Evolutionary conservation across 805 yeast species (phyloP).

Genomic region (Blastobotrys muscicola): DNA sequence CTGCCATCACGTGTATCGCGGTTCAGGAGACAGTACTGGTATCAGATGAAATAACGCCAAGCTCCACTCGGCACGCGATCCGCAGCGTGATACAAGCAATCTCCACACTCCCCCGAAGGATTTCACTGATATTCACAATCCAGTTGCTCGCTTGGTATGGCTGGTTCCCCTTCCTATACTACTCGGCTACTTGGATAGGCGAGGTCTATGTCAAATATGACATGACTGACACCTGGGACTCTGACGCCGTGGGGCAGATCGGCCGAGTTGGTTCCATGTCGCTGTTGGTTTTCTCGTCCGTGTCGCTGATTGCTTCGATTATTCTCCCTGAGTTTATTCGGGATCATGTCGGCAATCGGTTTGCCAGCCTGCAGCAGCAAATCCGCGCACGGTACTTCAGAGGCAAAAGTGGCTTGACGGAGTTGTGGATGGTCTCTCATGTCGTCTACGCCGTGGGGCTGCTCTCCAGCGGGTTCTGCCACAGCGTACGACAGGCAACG

Average conservation of each 20-base stretch:
- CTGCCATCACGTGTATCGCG: constrained; percentile 33
- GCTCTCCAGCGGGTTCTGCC: constrained; percentile 37
- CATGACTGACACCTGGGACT: not conserved
- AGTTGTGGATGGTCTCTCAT: constrained; percentile 45
- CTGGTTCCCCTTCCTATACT: constrained; percentile 57
- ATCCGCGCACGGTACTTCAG: not conserved
- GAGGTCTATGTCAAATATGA: constrained; percentile 40
- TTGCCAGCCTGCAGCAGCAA: not conserved
- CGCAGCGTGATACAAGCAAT: constrained; percentile 9
- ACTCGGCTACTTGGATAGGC: constrained; percentile 58
- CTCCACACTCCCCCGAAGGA: constrained; percentile 37
- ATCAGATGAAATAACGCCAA: not conserved
- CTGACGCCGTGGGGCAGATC: constrained; percentile 27
- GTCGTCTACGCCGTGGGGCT: constrained; percentile 42
- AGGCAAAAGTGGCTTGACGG: constrained; percentile 5
- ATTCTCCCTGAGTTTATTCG: constrained; percentile 15
- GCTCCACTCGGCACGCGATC: not conserved
- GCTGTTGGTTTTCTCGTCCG: constrained; percentile 35
- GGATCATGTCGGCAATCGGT: not conserved
- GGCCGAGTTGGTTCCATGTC: constrained; percentile 28
- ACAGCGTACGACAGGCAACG: constrained; percentile 36
- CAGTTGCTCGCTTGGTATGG: constrained; percentile 65
- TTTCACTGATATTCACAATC: constrained; percentile 41
- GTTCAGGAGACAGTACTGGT: constrained; percentile 43
- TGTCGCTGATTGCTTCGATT: constrained; percentile 32